Percentiles rank a stretch among this genome's conserved stretches.
These are phyloP conservation scores for Speleostelium caveatum DNA, from an alignment of 78 protist genomes.

Conservation along the genomic window DNA sequence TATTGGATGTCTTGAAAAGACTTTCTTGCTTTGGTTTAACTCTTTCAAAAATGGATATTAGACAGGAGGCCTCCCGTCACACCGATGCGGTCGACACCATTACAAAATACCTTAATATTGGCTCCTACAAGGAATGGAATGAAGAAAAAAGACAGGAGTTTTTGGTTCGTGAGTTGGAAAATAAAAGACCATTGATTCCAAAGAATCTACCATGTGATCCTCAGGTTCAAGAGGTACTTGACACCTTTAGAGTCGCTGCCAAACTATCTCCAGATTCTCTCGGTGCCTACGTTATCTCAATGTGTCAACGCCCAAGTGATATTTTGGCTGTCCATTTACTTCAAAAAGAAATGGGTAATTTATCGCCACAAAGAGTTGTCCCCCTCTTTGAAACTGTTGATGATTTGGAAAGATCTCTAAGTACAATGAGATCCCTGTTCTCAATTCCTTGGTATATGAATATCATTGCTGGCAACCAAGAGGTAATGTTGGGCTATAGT, in stretches of 20 bases:
- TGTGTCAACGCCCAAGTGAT: constrained; percentile 83
- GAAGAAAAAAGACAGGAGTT: constrained; percentile 32
- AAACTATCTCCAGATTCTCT: constrained; percentile 54
- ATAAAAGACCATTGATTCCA: constrained; percentile 62
- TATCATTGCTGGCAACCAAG: constrained; percentile 66
- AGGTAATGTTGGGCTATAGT: constrained; percentile 90
- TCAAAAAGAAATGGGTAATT: constrained; percentile 66
- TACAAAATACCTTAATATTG: constrained; percentile 78
- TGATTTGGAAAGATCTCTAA: constrained; percentile 61
- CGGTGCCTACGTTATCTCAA: constrained; percentile 86
- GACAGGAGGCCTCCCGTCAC: constrained; percentile 86
- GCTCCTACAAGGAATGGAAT: constrained; percentile 64
- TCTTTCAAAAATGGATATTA: constrained; percentile 68
- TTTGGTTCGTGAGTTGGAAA: constrained; percentile 15
- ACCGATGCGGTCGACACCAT: constrained; percentile 78
- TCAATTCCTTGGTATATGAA: constrained; percentile 51
- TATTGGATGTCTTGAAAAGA: constrained; percentile 80
- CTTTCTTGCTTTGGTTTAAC: constrained; percentile 82
- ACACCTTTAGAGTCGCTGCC: constrained; percentile 73
- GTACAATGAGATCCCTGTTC: constrained; percentile 46
- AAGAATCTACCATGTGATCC: constrained; percentile 20
- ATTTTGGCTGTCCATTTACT: constrained; percentile 86
- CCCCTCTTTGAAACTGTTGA: constrained; percentile 88
- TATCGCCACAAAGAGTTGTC: constrained; percentile 78
- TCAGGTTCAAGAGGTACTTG: constrained; percentile 65